These are phyloP conservation scores for Colletotrichum viniferum DNA, from an alignment of 2,329 filamentous ascomycete genomes.

Conservation along the genomic window DNA sequence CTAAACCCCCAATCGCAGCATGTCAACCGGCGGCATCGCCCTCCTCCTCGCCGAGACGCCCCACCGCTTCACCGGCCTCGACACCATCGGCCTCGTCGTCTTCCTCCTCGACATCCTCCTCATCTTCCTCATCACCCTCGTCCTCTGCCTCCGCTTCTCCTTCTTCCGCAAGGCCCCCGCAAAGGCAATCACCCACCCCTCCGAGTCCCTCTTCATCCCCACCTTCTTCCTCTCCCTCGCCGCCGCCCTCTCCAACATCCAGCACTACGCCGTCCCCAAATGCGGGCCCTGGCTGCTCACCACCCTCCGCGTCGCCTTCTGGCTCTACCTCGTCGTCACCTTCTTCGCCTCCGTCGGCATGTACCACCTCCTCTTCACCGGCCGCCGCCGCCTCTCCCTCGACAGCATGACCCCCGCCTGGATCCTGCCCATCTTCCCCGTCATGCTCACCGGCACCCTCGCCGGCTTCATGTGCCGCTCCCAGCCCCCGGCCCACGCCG, in stretches of 20 bases:
- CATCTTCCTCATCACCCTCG: constrained; percentile 50
- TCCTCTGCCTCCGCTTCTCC: constrained; percentile 54
- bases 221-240: constrained; percentile 66
- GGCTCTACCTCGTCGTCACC: constrained; percentile 61
- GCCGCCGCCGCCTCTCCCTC: constrained; percentile 44
- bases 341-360: constrained; percentile 58
- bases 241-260: constrained; percentile 60
- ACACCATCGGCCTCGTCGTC: constrained; percentile 57
- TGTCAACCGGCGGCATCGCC: constrained; percentile 50
- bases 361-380: constrained; percentile 62
- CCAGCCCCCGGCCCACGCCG: constrained; percentile 50
- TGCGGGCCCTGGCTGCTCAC: constrained; percentile 54
- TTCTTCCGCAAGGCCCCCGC: constrained; percentile 49
- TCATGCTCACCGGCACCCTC: constrained; percentile 67
- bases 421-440: constrained; percentile 67
- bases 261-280: constrained; percentile 53
- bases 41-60: constrained; percentile 56
- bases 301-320: constrained; percentile 62
- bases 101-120: constrained; percentile 61
- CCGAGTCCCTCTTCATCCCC: constrained; percentile 65
- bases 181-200: constrained; percentile 49
- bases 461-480: constrained; percentile 55
- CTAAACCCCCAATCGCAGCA: neutral
- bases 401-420: constrained; percentile 64
- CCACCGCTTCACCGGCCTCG: constrained; percentile 56